Conservation (phyloP, 768 basidiomycete genomes). For the Leucosporidium yakuticum region DNA sequence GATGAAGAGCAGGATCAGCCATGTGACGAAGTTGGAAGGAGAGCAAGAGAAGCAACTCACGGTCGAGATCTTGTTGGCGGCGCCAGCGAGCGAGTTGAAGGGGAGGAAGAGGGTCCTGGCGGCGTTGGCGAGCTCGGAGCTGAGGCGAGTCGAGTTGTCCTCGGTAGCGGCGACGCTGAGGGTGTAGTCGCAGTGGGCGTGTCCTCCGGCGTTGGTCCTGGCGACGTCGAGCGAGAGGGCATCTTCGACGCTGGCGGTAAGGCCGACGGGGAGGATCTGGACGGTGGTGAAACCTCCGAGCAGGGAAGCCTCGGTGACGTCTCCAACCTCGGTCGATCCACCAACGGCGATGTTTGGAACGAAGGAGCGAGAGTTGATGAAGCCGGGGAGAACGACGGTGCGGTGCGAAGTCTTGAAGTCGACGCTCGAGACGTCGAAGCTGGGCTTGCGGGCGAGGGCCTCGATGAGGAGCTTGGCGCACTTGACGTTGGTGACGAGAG, state of each 20-base stretch:
- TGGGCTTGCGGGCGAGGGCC: constrained; percentile 73
- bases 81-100: constrained; percentile 48
- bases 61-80: constrained; percentile 26
- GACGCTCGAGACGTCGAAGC: constrained; percentile 78
- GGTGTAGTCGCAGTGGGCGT: constrained; percentile 81
- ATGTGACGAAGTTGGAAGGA: no score
- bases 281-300: constrained; percentile 84
- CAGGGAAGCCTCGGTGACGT: constrained; percentile 72
- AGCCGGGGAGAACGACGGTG: constrained; percentile 83
- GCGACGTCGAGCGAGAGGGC: constrained; percentile 62
- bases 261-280: constrained; percentile 67
- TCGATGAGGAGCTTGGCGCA: constrained; percentile 94
- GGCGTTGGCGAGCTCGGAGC: constrained; percentile 70
- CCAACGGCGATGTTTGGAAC: constrained; percentile 62
- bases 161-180: constrained; percentile 70
- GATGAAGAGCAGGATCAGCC: constrained; percentile 37
- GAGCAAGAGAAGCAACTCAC: background rate
- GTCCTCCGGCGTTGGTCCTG: constrained; percentile 56
- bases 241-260: constrained; percentile 61
- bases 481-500: constrained; percentile 96
- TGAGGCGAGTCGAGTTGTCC: constrained; percentile 56
- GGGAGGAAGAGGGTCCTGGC: constrained; percentile 83
- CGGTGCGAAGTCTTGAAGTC: constrained; percentile 92
- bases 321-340: constrained; percentile 56
- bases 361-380: constrained; percentile 82